Percentiles rank a stretch among this genome's conserved stretches.
Evolutionary conservation across 371 early-diverging fungal species (phyloP).

Genomic region (Mucor saturninus): DNA sequence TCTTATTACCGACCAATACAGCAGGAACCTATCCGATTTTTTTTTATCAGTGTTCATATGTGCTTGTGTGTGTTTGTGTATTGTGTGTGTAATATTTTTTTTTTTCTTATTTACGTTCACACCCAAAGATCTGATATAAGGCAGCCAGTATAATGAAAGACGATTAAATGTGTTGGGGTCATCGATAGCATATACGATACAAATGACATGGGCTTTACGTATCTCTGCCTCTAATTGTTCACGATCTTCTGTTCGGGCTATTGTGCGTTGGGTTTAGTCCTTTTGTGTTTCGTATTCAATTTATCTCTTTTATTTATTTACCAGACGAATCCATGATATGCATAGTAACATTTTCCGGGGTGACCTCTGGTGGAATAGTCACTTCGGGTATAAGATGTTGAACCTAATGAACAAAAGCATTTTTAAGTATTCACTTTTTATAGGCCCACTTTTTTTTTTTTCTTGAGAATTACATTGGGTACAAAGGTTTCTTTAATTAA

Average conservation of each 20-base stretch:
- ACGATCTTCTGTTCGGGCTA: constrained; percentile 86
- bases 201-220: constrained; percentile 94
- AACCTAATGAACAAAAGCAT: constrained; percentile 63
- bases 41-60: neutral
- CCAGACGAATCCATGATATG: constrained; percentile 95
- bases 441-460: neutral
- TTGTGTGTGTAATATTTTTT: neutral
- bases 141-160: constrained; percentile 89
- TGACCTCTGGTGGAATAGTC: constrained; percentile 97
- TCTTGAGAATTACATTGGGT: constrained; percentile 73
- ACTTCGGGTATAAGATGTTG: constrained; percentile 97
- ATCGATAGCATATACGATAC: constrained; percentile 93
- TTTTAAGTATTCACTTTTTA: neutral
- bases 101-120: constrained; percentile 68
- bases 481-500: constrained; percentile 95
- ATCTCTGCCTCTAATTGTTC: constrained; percentile 90
- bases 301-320: constrained; percentile 29
- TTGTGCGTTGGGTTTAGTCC: neutral
- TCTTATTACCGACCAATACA: constrained; percentile 96
- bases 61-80: neutral
- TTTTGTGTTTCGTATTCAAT: constrained; percentile 1
- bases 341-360: constrained; percentile 94
- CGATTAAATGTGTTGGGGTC: constrained; percentile 84
- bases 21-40: constrained; percentile 76
- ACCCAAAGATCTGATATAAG: constrained; percentile 87